A percentile compares a stretch with the other conserved stretches of the same genome.
Conservation (phyloP, 257 asterid genomes). For the Cordia subcordata region DNA sequence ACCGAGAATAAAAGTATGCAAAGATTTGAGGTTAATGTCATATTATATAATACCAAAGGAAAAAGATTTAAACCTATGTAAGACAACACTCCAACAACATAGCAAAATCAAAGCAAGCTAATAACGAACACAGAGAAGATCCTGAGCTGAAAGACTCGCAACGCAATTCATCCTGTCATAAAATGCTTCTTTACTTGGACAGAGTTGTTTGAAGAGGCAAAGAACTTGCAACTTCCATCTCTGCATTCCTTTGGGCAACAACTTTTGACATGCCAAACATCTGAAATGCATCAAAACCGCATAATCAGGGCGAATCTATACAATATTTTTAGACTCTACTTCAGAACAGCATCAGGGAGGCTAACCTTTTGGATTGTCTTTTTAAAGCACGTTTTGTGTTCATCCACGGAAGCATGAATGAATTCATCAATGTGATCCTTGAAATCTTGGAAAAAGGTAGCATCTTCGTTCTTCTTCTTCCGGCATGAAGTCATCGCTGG, state of each 20-base stretch:
- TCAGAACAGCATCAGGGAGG: not conserved
- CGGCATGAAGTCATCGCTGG: constrained; percentile 67
- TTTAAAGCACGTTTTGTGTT: constrained; percentile 88
- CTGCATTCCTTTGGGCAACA: constrained; percentile 69
- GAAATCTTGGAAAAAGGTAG: constrained; percentile 68
- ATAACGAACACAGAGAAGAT: too few species aligned
- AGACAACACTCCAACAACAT: too few species aligned
- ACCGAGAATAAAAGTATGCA: too few species aligned
- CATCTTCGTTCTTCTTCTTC: constrained; percentile 54
- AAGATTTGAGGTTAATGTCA: too few species aligned
- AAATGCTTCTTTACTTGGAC: constrained; percentile 36
- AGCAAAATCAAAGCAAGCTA: too few species aligned
- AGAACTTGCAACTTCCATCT: constrained; percentile 65
- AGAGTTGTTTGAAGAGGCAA: constrained; percentile 72
- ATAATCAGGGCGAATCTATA: not conserved
- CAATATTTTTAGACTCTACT: not conserved
- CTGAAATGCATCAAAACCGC: constrained; percentile 26
- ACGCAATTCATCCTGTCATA: too few species aligned
- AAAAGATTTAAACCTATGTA: too few species aligned
- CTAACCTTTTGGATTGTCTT: constrained; percentile 76
- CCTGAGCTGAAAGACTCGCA: too few species aligned
- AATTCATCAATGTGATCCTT: constrained; percentile 86
- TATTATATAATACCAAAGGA: too few species aligned
- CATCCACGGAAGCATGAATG: constrained; percentile 85
- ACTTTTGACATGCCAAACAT: constrained; percentile 91